Evolutionary conservation across 1,139 yeast genomes (phyloP), one percentile per base, ranked within the genome.

Genomic region (Pneumocystis wakefieldiae): DNA sequence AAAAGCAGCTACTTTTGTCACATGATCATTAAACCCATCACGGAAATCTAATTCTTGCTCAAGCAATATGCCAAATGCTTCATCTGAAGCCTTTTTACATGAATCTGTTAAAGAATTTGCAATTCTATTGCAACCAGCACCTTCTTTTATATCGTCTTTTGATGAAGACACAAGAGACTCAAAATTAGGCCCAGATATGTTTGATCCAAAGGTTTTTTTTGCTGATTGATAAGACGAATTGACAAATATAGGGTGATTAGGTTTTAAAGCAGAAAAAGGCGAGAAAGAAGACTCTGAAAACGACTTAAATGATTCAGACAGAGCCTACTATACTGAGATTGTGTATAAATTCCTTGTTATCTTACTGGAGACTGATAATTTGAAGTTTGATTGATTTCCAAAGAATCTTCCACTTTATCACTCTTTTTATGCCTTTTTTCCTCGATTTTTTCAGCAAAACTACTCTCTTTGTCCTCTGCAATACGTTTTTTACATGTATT

Each of bases 1-100:
- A 15, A 73, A 69, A n/a, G 65, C 64, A 24, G 65, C 65, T 24
- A 68, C 67, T 59, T 71, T 70, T 7, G 72, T 73, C 58, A 69
- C 71, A 10, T 57, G 2, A 24, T 57, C 59, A 17, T 36, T n/a
- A 3, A 17, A 14, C 6, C 12, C 3, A 8, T 10, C 28, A 36
- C n/a, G 37, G 19, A 1, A 19, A 57, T 24, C 37, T 12, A 36
- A 8, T 24, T 57, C 37, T 17, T 57, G 24, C 12, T 57, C 15
- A n/a, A 36, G 37, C 3, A 57, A 32, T 28, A 57, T 42, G 19
- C 53, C 29, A 42, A 42, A 42, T 8, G 29, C 29, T 42, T 42
- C 29, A 42, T 42, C 29, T 19, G 28, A n/a, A 7, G 53, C 29
- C 29, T 19, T 42, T 42, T 42, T 42, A n/a, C 19, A 28, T 42